phyloP scores from a whole-genome alignment of 106 monocot species.

The Cymbidium sinense region DNA sequence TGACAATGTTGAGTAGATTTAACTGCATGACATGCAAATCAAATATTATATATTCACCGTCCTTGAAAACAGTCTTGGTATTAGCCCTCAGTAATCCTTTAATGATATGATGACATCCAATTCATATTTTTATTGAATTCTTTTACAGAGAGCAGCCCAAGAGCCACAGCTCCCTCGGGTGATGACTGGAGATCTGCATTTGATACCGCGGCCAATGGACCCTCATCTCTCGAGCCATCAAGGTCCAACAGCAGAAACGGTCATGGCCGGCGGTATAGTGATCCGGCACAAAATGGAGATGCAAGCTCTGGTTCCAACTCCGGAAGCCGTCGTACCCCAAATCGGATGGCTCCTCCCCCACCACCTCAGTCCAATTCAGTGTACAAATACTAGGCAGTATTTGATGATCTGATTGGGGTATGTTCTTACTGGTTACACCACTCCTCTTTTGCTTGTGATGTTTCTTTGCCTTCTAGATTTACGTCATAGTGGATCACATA shows the following conservation, averaged over 20 bases:
- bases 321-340: constrained; percentile 81
- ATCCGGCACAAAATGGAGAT: constrained; percentile 61
- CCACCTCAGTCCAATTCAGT: constrained; percentile 31
- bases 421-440: background rate
- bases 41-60: background rate
- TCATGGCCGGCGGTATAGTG: constrained; percentile 44
- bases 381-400: constrained; percentile 27
- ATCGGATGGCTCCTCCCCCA: constrained; percentile 74
- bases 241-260: constrained; percentile 55
- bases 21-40: too few species aligned
- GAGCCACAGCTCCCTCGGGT: constrained; percentile 19
- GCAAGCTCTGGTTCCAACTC: constrained; percentile 44
- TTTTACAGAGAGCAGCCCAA: constrained; percentile 59
- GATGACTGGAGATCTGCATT: constrained; percentile 93
- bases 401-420: background rate
- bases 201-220: constrained; percentile 63
- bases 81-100: background rate
- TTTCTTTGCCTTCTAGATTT: background rate
- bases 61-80: background rate
- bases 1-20: too few species aligned
- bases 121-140: background rate
- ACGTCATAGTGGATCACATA: too few species aligned
- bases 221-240: constrained; percentile 14
- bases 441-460: background rate
- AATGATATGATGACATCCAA: background rate